Percentiles rank a stretch among this genome's conserved stretches.
Conservation (phyloP, 306 rosid genomes). For the Sicyos edulis region DNA sequence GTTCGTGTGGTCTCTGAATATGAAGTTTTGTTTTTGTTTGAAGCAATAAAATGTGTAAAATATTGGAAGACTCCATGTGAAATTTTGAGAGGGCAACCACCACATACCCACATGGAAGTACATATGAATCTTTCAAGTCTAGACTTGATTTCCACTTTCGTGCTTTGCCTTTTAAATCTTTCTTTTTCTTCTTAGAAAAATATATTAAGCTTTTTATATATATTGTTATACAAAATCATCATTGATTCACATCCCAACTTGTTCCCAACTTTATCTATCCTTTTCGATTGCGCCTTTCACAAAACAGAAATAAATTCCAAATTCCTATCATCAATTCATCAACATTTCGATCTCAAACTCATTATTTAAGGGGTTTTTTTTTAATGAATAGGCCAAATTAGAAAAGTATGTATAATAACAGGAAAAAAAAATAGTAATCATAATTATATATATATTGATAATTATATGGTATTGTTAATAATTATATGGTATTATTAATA, state of each 20-base stretch:
- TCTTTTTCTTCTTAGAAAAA: too few species aligned
- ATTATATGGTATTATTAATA: too few species aligned
- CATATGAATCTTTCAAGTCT: neutral
- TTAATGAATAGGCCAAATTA: too few species aligned
- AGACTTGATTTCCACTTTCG: neutral
- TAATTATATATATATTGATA: too few species aligned
- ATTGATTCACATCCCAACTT: too few species aligned
- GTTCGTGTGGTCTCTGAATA: too few species aligned
- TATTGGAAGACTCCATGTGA: neutral
- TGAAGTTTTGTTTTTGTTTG: neutral
- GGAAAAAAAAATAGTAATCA: too few species aligned
- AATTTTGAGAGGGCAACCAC: neutral
- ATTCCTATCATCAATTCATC: too few species aligned
- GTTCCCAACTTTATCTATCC: neutral
- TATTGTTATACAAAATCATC: neutral
- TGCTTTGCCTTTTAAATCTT: neutral
- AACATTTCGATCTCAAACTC: too few species aligned
- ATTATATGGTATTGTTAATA: too few species aligned
- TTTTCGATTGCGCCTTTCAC: neutral
- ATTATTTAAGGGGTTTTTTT: too few species aligned
- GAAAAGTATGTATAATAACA: too few species aligned
- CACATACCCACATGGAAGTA: neutral
- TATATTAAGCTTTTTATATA: neutral
- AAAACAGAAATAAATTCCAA: neutral
- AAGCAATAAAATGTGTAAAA: neutral